Conservation (phyloP, 1,139 yeast species). For the Kurtzmaniella quercitrusa region DNA sequence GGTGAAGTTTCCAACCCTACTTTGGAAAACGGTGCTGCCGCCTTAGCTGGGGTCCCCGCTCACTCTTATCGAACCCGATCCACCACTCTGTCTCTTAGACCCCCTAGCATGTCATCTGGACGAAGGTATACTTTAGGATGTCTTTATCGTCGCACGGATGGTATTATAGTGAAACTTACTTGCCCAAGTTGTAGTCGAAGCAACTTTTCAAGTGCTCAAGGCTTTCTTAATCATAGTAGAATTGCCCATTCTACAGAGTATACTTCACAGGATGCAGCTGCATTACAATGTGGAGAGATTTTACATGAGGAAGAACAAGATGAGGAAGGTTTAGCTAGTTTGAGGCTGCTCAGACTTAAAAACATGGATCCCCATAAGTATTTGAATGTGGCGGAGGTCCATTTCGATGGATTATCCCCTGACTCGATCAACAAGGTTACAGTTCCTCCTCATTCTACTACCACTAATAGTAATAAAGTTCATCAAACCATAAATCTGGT, state of each 20-base stretch:
- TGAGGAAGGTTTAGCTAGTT: conserved; percentile 46
- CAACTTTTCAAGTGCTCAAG: conserved; percentile 76
- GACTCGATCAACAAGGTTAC: conserved; percentile 1
- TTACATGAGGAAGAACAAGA: conserved; percentile 59
- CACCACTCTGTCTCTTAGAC: conserved; percentile 48
- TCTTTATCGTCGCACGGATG: conserved; percentile 68
- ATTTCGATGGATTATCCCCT: conserved; percentile 30
- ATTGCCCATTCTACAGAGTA: conserved; percentile 72
- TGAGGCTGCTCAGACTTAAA: conserved; percentile 38
- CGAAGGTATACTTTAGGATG: conserved; percentile 43
- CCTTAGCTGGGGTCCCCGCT: conserved; percentile 8
- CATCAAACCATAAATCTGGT: neutral
- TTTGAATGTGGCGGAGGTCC: conserved; percentile 37
- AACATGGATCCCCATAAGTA: conserved; percentile 37
- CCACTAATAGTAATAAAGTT: neutral
- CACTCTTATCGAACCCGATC: conserved; percentile 46
- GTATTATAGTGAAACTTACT: conserved; percentile 60
- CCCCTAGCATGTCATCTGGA: conserved; percentile 14
- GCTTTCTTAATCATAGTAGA: conserved; percentile 72
- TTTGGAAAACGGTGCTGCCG: conserved; percentile 6
- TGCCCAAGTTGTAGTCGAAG: conserved; percentile 67
- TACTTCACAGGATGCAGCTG: conserved; percentile 73
- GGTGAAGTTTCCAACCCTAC: conserved; percentile 1
- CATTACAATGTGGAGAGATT: conserved; percentile 62
- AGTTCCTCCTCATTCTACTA: neutral